A percentile compares a stretch with the other conserved stretches of the same genome.
Evolutionary conservation across 176 grass and related monocot species (phyloP).

Genomic region (Eragrostis nindensis): DNA sequence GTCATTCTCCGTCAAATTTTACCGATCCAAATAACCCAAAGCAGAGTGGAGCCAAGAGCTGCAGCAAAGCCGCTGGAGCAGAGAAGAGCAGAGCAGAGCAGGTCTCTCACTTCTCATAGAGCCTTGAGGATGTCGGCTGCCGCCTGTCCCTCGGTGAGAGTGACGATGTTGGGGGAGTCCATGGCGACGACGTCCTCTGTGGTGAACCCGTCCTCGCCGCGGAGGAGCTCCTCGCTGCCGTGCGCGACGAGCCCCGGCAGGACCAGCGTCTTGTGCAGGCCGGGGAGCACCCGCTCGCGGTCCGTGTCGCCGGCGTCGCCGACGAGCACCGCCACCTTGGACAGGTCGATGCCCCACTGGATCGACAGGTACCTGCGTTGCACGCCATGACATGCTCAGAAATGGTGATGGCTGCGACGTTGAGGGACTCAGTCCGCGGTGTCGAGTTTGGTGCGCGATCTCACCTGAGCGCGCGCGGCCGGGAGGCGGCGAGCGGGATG

Average conservation of each 20-base stretch:
- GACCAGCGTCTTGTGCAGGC: constrained; percentile 73
- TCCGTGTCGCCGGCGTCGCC: constrained; percentile 95
- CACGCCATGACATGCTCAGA: neutral
- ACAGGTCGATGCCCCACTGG: constrained; percentile 80
- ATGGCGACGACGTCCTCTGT: constrained; percentile 69
- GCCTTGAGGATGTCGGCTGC: constrained; percentile 38
- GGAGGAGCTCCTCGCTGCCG: constrained; percentile 74
- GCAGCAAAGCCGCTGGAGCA: neutral
- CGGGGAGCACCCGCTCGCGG: constrained; percentile 71
- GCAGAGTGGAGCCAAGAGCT: neutral
- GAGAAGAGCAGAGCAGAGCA: neutral
- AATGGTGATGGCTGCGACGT: neutral
- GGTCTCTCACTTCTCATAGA: constrained; percentile 21
- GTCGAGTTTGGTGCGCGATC: no score
- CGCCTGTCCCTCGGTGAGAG: constrained; percentile 33
- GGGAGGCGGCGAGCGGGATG: constrained; percentile 75
- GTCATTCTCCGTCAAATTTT: neutral
- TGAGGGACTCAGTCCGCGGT: neutral
- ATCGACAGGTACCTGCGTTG: constrained; percentile 69
- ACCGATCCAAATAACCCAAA: neutral
- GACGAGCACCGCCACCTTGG: constrained; percentile 63
- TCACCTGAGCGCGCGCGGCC: constrained; percentile 72
- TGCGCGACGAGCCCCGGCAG: constrained; percentile 51
- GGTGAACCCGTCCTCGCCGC: constrained; percentile 60
- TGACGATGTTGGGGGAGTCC: constrained; percentile 62